Evolutionary conservation across 78 protist genomes (phyloP), one percentile per base, ranked within the genome.

Genomic region (Dictyostelium brefeldianum): DNA sequence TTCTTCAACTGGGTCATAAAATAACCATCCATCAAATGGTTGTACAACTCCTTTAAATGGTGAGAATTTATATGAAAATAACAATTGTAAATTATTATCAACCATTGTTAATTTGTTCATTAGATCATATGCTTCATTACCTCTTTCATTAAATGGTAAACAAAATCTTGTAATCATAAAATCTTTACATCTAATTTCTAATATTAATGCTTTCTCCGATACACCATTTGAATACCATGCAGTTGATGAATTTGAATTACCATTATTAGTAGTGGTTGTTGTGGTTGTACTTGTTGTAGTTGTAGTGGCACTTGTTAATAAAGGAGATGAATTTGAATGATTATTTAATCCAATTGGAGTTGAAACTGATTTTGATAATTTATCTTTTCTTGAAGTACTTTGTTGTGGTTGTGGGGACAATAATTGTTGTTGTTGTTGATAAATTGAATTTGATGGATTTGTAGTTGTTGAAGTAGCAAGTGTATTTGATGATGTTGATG

Each of bases 1-100:
- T 20, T 94, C 96, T 57, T 79, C 90, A 29, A 94, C 25, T 15
- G 96, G 94, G n/a, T 94, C 92, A 36, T 87, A 94, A 12, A 89
- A 11, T 11, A 41, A 22, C 96, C 96, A 94, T 7, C 95, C 95
- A 65, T 87, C 79, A 56, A 65, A 25, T 11, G 75, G 25, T 48
- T 29, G 6, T 25, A 50, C 47, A 1, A 18, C 5, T 5, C 71
- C 83, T 51, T 43, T 77, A 50, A 43, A 87, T 15, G 93, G 93
- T 8, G 81, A 43, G 31, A 51, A 87, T 15, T n/a, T 36, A 20
- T 77, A 36, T 25, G 84, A 46, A 87, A 87, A 87, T 11, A 62
- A 62, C 10, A 25, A 36, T 25, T 62, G 22, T 11, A 10, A 1
- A 57, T 22, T 57, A 57, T 57, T 22, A n/a, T 22, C 2, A 57